A percentile compares a stretch with the other conserved stretches of the same genome.
Conservation (phyloP, 225 moss, liverwort and hornwort species). For the Thuidium tamariscinum region DNA sequence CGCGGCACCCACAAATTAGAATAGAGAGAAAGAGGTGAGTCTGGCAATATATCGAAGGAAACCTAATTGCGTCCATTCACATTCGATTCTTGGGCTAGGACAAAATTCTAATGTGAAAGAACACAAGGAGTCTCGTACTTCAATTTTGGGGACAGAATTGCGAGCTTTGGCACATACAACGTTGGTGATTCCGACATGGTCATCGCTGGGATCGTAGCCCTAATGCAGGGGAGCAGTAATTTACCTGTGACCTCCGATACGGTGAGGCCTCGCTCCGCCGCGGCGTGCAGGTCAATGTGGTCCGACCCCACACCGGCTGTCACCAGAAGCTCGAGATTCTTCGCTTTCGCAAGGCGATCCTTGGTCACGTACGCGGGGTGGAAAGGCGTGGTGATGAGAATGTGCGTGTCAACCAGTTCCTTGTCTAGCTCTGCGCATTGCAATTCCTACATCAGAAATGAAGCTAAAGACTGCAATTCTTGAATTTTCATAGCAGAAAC, state of each 20-base stretch:
- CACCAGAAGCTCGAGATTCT: slow-evolving; percentile 47
- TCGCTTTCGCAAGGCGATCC: slow-evolving; percentile 40
- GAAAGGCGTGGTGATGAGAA: slow-evolving; percentile 49
- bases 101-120: background rate
- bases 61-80: no score
- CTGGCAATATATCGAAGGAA: no score
- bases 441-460: background rate
- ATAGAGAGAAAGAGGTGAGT: no score
- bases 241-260: slow-evolving; percentile 53
- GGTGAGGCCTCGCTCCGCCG: slow-evolving; percentile 36
- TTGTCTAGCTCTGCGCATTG: slow-evolving; percentile 25
- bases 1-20: no score
- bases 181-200: background rate
- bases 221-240: background rate
- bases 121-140: background rate
- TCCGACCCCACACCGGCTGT: slow-evolving; percentile 55
- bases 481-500: background rate
- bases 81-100: no score
- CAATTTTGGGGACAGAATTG: background rate
- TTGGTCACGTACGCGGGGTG: slow-evolving; percentile 47
- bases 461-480: background rate
- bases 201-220: background rate
- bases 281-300: slow-evolving; percentile 46
- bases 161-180: background rate
- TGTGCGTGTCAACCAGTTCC: slow-evolving; percentile 34